Percentiles rank a stretch among this genome's conserved stretches.
phyloP scores from a whole-genome alignment of 2,329 filamentous ascomycete genomes.

The Aplosporella prunicola region DNA sequence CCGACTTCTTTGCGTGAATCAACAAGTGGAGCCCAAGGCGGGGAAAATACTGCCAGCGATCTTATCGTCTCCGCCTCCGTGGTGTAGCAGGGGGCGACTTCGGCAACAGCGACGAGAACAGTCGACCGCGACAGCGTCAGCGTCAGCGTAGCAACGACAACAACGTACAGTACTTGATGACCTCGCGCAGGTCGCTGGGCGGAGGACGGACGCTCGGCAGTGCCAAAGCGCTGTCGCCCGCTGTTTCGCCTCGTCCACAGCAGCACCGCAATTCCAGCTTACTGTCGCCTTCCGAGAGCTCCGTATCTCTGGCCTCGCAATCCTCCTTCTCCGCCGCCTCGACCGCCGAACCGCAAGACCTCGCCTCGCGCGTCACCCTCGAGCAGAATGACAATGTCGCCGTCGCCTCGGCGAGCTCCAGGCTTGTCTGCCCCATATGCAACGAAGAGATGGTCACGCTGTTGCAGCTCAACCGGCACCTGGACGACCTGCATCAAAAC shows the following conservation, averaged over 20 bases:
- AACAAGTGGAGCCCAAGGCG: too few relatives aligned
- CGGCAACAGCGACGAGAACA: too few relatives aligned
- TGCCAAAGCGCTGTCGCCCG: slow-evolving; percentile 70
- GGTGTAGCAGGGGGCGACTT: too few relatives aligned
- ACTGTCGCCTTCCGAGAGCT: slow-evolving; percentile 60
- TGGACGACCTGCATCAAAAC: slow-evolving; percentile 86
- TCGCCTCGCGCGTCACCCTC: slow-evolving; percentile 71
- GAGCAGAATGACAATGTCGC: slow-evolving; percentile 48
- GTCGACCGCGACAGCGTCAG: too few relatives aligned
- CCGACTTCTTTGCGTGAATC: too few relatives aligned
- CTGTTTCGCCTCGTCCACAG: slow-evolving; percentile 32
- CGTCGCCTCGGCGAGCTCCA: slow-evolving; percentile 50
- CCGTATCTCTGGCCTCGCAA: slow-evolving; percentile 67
- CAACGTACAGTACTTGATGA: slow-evolving; percentile 47
- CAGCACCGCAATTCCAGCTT: slow-evolving; percentile 37
- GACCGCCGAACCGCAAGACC: slow-evolving; percentile 63
- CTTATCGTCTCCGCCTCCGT: too few relatives aligned
- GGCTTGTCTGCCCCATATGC: slow-evolving; percentile 92
- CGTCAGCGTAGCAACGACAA: not conserved
- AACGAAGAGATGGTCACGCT: slow-evolving; percentile 96
- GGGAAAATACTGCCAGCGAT: too few relatives aligned
- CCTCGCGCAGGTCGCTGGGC: slow-evolving; percentile 70
- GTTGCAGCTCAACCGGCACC: slow-evolving; percentile 73
- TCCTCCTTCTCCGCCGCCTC: slow-evolving; percentile 62
- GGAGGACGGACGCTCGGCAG: slow-evolving; percentile 86